Evolutionary conservation across 148 eudicot species (phyloP), one percentile per base, ranked within the genome.

Genomic region (Bassia scoparia): DNA sequence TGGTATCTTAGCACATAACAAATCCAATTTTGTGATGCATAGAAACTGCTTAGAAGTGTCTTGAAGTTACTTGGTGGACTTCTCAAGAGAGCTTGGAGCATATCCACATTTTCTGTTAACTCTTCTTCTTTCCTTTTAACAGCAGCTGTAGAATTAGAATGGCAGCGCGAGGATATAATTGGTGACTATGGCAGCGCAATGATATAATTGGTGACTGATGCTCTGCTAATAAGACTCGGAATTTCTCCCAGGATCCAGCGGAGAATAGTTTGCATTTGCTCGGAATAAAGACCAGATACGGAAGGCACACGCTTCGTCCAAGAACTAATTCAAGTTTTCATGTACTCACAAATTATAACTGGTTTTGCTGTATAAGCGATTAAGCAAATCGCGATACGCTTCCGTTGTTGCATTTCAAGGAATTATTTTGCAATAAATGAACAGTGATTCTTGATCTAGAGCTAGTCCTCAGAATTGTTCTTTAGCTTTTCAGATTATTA

Each of bases 71-170:
- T 67, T 74, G 23, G 34, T 73, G 34, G 16, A 63, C 21, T 73
- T 63, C 30, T 35, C 12, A 20, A 10, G 14, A 58, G 38, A 30
- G 64, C 33, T 29, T 23, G 8, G 11, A 10, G 23, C 30, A 14
- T 68, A 5, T 49, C 27, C 29, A 43, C 12, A 30, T 34, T 23
- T 49, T 34, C 16, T 26, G 35, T 48, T 62, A 26, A 34, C 33
- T n/a, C 63, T 21, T 16, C 48, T 35, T 33, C 35, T 18, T 27
- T 20, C 44, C 23, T 59, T 75, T 75, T 14, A 14, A 37, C 30
- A 14, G 79, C 74, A 70, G 75, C 50, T 18, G 0, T 53, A 34
- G 18, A 71, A 41, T 54, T 33, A 10, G 18, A 38, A 41, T 60
- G 30, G 61, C 29, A 48, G 33, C 35, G 34, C n/a, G 18, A 29